Percentiles rank a stretch among this genome's conserved stretches.
phyloP scores from a whole-genome alignment of 805 yeast species.

The Torulaspora microellipsoides region DNA sequence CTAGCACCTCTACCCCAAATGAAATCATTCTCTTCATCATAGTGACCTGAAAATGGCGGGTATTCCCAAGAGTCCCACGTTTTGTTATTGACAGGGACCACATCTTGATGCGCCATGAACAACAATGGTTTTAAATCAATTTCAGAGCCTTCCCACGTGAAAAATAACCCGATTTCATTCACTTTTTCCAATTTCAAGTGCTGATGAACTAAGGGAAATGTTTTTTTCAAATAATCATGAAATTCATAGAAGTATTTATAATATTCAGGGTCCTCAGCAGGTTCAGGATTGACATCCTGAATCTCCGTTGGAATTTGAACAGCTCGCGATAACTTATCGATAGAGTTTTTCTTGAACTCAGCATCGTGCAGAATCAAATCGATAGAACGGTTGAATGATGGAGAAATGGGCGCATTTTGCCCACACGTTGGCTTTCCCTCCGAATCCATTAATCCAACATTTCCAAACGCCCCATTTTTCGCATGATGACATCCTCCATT shows the following conservation, averaged over 20 bases:
- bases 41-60: conserved; percentile 63
- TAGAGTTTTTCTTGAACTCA: conserved; percentile 37
- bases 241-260: conserved; percentile 47
- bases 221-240: conserved; percentile 47
- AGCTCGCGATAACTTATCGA: conserved; percentile 49
- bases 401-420: conserved; percentile 21
- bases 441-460: not conserved
- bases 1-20: conserved; percentile 75
- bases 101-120: conserved; percentile 79
- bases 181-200: conserved; percentile 48
- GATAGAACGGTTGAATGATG: conserved; percentile 23
- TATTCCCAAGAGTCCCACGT: conserved; percentile 58
- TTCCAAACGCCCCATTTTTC: not conserved
- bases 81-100: conserved; percentile 69
- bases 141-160: conserved; percentile 59
- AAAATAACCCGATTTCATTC: conserved; percentile 61
- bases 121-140: conserved; percentile 55
- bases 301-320: conserved; percentile 62
- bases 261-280: conserved; percentile 35
- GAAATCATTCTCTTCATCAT: conserved; percentile 49
- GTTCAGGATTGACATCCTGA: conserved; percentile 45
- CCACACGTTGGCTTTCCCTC: conserved; percentile 13
- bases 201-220: conserved; percentile 54
- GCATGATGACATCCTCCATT: not conserved
- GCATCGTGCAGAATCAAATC: conserved; percentile 33